A percentile compares a stretch with the other conserved stretches of the same genome.
These are phyloP conservation scores for Turnera subulata DNA, from an alignment of 345 rosid species.

Conservation along the genomic window DNA sequence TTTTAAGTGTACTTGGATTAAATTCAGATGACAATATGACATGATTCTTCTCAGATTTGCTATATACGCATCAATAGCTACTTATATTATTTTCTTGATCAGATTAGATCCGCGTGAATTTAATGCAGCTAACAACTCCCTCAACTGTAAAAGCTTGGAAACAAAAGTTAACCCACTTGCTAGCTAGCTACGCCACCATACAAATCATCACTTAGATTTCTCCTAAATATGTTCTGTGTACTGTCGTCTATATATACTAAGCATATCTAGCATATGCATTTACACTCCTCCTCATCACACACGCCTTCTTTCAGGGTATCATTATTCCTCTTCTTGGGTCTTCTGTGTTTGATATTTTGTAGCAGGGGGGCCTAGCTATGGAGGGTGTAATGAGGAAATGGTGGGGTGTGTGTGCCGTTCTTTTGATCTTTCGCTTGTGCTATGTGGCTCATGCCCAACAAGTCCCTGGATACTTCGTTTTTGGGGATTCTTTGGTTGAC, in stretches of 20 bases:
- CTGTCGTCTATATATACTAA: slow-evolving; percentile 22
- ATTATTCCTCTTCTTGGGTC: no score
- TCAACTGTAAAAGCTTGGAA: slow-evolving; percentile 19
- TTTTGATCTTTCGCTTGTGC: neutral
- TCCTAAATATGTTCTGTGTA: no score
- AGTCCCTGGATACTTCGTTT: slow-evolving; percentile 78
- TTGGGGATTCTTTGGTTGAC: slow-evolving; percentile 93
- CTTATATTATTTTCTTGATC: no score
- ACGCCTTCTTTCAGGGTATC: no score
- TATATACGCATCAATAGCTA: no score
- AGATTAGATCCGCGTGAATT: slow-evolving; percentile 27
- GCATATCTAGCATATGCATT: slow-evolving; percentile 19
- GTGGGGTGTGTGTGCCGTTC: neutral
- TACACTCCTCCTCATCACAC: slow-evolving; percentile 2
- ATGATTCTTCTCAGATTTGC: no score
- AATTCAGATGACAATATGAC: no score
- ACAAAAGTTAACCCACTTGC: neutral
- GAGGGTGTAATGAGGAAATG: slow-evolving; percentile 2
- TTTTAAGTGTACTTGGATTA: no score
- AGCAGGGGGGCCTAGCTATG: no score
- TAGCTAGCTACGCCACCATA: neutral
- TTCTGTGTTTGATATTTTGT: no score
- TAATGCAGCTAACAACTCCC: slow-evolving; percentile 29
- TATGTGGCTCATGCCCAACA: slow-evolving; percentile 39
- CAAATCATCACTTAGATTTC: no score